Conservation (phyloP, 2,329 filamentous ascomycete species). For the Paracamarosporium sp. region DNA sequence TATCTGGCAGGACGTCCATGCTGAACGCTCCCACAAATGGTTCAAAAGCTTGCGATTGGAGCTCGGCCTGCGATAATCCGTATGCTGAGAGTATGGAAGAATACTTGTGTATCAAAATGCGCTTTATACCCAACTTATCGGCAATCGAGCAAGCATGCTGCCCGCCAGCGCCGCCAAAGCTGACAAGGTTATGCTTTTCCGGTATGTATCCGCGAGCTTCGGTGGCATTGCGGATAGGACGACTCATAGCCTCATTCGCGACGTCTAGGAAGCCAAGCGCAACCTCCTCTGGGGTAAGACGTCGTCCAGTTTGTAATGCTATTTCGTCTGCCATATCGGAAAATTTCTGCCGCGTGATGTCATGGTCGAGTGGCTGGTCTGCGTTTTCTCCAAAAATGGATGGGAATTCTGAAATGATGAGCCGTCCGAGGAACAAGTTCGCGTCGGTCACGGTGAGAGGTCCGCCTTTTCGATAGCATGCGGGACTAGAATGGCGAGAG, state of each 20-base stretch:
- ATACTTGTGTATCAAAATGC: constrained; percentile 82
- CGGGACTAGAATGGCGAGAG: constrained; percentile 62
- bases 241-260: constrained; percentile 85
- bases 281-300: constrained; percentile 68
- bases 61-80: constrained; percentile 80
- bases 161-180: constrained; percentile 87
- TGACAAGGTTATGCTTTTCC: constrained; percentile 81
- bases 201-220: constrained; percentile 90
- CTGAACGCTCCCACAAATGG: constrained; percentile 53
- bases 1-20: constrained; percentile 26
- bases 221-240: constrained; percentile 84
- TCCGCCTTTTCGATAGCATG: constrained; percentile 85
- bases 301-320: constrained; percentile 72
- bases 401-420: constrained; percentile 86
- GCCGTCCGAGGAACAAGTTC: constrained; percentile 79
- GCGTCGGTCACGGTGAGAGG: constrained; percentile 88
- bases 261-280: constrained; percentile 86
- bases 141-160: constrained; percentile 91
- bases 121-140: constrained; percentile 76
- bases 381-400: constrained; percentile 90
- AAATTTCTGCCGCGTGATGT: constrained; percentile 74
- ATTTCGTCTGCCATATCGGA: constrained; percentile 75
- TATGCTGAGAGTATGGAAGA: constrained; percentile 88
- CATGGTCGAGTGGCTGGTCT: constrained; percentile 74
- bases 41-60: constrained; percentile 72